These are phyloP conservation scores for Cynanchum wilfordii DNA, from an alignment of 257 asterid genomes.

Conservation along the genomic window DNA sequence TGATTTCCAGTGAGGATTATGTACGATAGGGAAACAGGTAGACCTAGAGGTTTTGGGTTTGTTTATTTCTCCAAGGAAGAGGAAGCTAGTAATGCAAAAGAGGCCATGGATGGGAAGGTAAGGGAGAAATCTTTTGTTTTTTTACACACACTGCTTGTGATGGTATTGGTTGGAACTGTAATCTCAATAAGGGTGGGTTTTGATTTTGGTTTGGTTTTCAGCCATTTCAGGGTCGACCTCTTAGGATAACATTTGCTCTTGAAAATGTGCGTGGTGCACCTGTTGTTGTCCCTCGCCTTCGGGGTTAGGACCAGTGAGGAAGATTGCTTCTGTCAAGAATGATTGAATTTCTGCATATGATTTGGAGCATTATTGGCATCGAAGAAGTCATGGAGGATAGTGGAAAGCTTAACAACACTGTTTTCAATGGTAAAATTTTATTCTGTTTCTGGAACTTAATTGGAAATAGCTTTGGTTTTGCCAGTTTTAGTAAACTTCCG, in stretches of 20 bases:
- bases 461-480: background rate
- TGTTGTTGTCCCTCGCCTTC: conserved; percentile 41
- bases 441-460: background rate
- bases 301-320: background rate
- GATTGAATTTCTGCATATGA: background rate
- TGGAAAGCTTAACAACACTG: background rate
- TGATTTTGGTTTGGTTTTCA: conserved; percentile 11
- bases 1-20: conserved; percentile 31
- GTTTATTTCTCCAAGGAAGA: conserved; percentile 38
- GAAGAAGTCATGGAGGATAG: background rate
- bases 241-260: conserved; percentile 40
- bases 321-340: background rate
- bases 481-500: background rate
- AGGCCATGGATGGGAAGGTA: conserved; percentile 50
- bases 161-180: background rate
- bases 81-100: conserved; percentile 41
- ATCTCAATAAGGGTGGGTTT: background rate
- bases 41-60: conserved; percentile 51
- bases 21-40: conserved; percentile 40
- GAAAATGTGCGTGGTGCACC: conserved; percentile 47
- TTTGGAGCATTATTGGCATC: background rate
- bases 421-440: background rate
- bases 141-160: background rate
- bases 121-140: background rate
- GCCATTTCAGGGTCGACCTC: conserved; percentile 48